phyloP scores from a whole-genome alignment of 2,329 filamentous ascomycete genomes.

The Nemania sp. region DNA sequence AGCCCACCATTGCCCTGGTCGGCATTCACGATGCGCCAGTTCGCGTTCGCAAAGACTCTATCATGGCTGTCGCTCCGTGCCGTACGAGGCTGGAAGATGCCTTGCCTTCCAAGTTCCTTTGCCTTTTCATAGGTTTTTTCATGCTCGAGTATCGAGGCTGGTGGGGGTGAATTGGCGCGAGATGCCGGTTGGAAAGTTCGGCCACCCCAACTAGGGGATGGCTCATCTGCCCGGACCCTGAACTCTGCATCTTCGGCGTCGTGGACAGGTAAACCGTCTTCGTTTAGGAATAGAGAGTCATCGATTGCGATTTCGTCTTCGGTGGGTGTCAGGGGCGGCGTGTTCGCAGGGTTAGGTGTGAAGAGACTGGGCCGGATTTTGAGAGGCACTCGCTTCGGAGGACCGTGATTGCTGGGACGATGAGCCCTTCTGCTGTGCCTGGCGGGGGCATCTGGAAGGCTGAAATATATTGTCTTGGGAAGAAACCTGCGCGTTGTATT shows the following conservation, averaged over 20 bases:
- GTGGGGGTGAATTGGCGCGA: conserved; percentile 72
- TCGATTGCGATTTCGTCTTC: conserved; percentile 47
- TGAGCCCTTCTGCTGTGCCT: conserved; percentile 16
- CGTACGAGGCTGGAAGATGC: conserved; percentile 59
- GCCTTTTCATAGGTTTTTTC: conserved; percentile 61
- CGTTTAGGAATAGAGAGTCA: conserved; percentile 55
- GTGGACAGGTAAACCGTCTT: conserved; percentile 61
- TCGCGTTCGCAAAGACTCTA: conserved; percentile 72
- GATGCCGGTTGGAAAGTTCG: conserved; percentile 79
- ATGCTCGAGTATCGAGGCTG: conserved; percentile 75
- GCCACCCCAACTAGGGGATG: conserved; percentile 77
- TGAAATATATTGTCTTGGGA: conserved; percentile 90
- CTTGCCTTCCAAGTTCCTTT: conserved; percentile 60
- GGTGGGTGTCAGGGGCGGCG: conserved; percentile 60
- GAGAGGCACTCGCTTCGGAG: conserved; percentile 35
- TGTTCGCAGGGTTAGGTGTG: conserved; percentile 52
- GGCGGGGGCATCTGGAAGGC: conserved; percentile 59
- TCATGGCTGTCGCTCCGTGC: conserved; percentile 67
- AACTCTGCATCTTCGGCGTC: conserved; percentile 56
- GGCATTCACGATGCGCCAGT: conserved; percentile 82
- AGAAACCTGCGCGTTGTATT: conserved; percentile 70
- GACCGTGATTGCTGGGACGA: conserved; percentile 37
- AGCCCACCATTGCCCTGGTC: conserved; percentile 93
- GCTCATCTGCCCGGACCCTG: conserved; percentile 71
- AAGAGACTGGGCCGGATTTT: conserved; percentile 59